Conservation (phyloP, 2,329 filamentous ascomycete genomes). For the Ilyonectria robusta region DNA sequence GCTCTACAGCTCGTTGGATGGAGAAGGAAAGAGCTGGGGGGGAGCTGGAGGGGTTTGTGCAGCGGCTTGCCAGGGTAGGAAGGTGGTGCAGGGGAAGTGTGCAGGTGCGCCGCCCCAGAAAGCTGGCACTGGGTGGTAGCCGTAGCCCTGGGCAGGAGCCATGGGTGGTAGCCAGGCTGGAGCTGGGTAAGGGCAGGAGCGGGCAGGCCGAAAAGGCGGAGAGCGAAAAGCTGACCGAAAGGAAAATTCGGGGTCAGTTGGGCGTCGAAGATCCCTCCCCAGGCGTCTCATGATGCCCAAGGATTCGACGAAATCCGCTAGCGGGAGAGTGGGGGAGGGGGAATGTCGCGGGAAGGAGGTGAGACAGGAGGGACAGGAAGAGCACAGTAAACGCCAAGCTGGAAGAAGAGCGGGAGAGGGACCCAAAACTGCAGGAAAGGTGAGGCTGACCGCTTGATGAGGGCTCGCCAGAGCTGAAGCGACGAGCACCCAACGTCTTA, state of each 20-base stretch:
- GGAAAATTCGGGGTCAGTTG: slow-evolving; percentile 14
- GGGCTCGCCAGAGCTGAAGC: slow-evolving; percentile 73
- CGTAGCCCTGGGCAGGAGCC: slow-evolving; percentile 33
- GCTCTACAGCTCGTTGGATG: slow-evolving; percentile 31
- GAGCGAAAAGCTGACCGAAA: slow-evolving; percentile 24
- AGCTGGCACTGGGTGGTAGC: slow-evolving; percentile 34
- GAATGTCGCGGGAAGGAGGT: not conserved
- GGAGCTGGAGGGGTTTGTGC: slow-evolving; percentile 38
- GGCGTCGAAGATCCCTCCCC: slow-evolving; percentile 2
- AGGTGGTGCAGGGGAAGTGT: slow-evolving; percentile 31
- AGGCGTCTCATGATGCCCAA: not conserved
- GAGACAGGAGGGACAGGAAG: not conserved
- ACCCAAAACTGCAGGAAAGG: slow-evolving; percentile 10
- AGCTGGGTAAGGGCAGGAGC: slow-evolving; percentile 28
- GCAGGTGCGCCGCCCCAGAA: slow-evolving; percentile 25
- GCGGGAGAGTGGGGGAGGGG: not conserved
- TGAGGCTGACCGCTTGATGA: slow-evolving; percentile 66
- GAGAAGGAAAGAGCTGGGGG: slow-evolving; percentile 26
- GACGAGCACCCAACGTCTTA: slow-evolving; percentile 63
- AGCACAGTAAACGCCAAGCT: not conserved
- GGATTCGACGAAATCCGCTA: not conserved
- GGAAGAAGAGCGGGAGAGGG: slow-evolving; percentile 13
- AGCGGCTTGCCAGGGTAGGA: slow-evolving; percentile 35
- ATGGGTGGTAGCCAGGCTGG: slow-evolving; percentile 39
- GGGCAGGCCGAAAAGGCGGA: slow-evolving; percentile 29